Conservation (phyloP, 345 rosid species). For the Hibiscus tridactylites region DNA sequence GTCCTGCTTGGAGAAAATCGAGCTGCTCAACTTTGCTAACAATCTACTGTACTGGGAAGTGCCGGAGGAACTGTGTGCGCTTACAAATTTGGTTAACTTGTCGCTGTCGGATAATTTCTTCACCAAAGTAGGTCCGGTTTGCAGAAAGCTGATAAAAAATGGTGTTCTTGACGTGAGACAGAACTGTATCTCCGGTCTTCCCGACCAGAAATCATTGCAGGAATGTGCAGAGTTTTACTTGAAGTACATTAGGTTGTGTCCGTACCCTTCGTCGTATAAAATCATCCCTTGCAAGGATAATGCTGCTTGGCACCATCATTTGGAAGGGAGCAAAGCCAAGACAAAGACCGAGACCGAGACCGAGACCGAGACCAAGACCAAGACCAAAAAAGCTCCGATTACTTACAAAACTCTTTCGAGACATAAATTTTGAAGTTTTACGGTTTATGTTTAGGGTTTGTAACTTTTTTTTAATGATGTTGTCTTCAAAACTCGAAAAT, state of each 20-base stretch:
- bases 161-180: constrained; percentile 30
- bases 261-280: constrained; percentile 13
- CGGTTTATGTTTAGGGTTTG: no score
- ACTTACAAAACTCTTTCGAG: constrained; percentile 18
- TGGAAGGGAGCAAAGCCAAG: constrained; percentile 3
- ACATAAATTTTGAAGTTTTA: not conserved
- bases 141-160: constrained; percentile 29
- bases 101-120: constrained; percentile 39
- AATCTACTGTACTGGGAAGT: constrained; percentile 35
- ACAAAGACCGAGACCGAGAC: not conserved
- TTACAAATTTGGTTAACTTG: constrained; percentile 23
- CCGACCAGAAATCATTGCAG: constrained; percentile 26
- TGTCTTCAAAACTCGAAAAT: no score
- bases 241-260: constrained; percentile 8
- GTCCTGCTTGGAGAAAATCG: constrained; percentile 33
- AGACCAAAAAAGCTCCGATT: constrained; percentile 9
- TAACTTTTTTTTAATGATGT: no score
- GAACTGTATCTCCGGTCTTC: constrained; percentile 51
- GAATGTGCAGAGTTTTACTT: constrained; percentile 34
- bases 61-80: constrained; percentile 41
- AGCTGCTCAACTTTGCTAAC: constrained; percentile 24
- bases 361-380: not conserved
- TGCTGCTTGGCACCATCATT: not conserved
- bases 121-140: constrained; percentile 46
- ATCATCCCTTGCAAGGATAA: constrained; percentile 29